phyloP scores from a whole-genome alignment of 495 filamentous ascomycete species.

The Penicillium cinerascens region DNA sequence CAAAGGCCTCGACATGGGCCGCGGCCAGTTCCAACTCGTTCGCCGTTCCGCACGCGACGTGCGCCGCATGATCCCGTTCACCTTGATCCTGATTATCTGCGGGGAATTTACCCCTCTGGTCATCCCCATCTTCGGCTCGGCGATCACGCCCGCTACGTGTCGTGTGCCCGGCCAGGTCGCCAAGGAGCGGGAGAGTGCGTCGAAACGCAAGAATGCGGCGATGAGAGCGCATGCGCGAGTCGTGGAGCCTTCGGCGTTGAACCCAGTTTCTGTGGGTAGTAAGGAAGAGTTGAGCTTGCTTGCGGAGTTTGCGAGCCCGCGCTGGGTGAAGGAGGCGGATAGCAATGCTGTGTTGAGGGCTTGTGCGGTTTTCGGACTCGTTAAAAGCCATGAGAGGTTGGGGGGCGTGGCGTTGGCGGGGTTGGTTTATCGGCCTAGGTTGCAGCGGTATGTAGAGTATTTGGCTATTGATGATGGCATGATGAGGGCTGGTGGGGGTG shows the following conservation, averaged over 20 bases:
- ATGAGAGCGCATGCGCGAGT: constrained; percentile 16
- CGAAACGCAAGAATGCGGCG: constrained; percentile 38
- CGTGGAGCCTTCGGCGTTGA: constrained; percentile 8
- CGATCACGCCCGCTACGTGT: constrained; percentile 72
- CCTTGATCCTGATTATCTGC: constrained; percentile 64
- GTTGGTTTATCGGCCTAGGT: constrained; percentile 34
- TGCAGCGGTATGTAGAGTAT: constrained; percentile 48
- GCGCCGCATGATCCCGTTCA: constrained; percentile 71
- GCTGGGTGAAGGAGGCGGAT: constrained; percentile 20
- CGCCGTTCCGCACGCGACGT: constrained; percentile 64
- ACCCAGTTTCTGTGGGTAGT: constrained; percentile 9
- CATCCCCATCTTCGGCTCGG: constrained; percentile 61
- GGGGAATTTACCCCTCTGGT: constrained; percentile 84
- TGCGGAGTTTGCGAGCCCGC: constrained; percentile 17
- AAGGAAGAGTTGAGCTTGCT: constrained; percentile 28
- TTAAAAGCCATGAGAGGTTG: constrained; percentile 33
- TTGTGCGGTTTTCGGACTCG: constrained; percentile 48
- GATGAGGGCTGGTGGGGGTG: constrained; percentile 50
- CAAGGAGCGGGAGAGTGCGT: constrained; percentile 47
- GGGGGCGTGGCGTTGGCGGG: constrained; percentile 25
- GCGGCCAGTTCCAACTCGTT: constrained; percentile 64
- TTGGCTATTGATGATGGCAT: constrained; percentile 57
- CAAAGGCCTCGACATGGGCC: constrained; percentile 34
- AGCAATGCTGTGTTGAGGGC: constrained; percentile 31
- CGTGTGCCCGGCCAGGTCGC: constrained; percentile 71